These are phyloP conservation scores for Corchorus capsularis DNA, from an alignment of 345 rosid species.

Conservation along the genomic window DNA sequence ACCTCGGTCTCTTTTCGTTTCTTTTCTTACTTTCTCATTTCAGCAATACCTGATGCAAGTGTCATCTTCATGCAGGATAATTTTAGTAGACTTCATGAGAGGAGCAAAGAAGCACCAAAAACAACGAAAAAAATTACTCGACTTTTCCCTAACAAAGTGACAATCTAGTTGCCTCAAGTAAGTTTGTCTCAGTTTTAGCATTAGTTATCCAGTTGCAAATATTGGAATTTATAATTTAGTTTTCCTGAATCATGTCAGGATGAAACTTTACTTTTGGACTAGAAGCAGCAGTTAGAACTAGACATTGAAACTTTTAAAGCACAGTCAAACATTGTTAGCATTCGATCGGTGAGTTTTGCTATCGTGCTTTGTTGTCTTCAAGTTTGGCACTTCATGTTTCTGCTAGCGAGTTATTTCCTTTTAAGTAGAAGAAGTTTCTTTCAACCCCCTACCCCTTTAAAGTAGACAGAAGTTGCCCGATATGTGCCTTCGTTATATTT, in stretches of 20 bases:
- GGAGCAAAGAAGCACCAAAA: slow-evolving; percentile 87
- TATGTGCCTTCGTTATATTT: neutral
- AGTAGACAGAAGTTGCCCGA: neutral
- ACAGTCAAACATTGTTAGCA: slow-evolving; percentile 68
- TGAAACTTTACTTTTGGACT: slow-evolving; percentile 83
- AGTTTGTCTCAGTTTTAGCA: slow-evolving; percentile 36
- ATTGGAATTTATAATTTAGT: slow-evolving; percentile 23
- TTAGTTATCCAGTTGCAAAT: slow-evolving; percentile 9
- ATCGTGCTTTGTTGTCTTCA: slow-evolving; percentile 1
- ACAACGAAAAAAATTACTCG: slow-evolving; percentile 84
- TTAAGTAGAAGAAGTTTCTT: neutral
- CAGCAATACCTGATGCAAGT: neutral
- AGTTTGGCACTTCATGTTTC: neutral
- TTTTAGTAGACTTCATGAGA: slow-evolving; percentile 83
- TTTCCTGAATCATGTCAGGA: slow-evolving; percentile 52
- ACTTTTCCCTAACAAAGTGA: slow-evolving; percentile 92
- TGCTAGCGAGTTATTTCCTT: neutral
- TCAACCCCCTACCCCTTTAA: neutral
- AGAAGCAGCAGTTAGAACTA: slow-evolving; percentile 92
- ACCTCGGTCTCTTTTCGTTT: too few relatives aligned
- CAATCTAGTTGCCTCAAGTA: slow-evolving; percentile 98
- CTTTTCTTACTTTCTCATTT: neutral
- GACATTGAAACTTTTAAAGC: slow-evolving; percentile 85
- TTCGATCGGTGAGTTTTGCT: slow-evolving; percentile 66
- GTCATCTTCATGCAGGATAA: slow-evolving; percentile 64